These are phyloP conservation scores for Pouteria campechiana DNA, from an alignment of 179 eudicot genomes.

Conservation along the genomic window DNA sequence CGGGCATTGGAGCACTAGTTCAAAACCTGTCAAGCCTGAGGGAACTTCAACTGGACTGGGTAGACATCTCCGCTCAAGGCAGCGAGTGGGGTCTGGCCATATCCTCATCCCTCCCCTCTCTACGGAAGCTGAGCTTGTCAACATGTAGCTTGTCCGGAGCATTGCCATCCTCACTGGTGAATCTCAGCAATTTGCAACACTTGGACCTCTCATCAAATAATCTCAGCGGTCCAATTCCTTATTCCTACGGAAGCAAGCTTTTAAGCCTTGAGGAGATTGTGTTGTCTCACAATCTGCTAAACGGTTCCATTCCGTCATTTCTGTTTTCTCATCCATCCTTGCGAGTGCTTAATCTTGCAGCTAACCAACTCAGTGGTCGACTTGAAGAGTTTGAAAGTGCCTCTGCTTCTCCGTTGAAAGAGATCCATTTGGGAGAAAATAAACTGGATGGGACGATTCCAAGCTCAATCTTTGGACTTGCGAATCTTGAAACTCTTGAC, in stretches of 20 bases:
- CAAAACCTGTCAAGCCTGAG: slow-evolving; percentile 15
- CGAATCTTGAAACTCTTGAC: not conserved
- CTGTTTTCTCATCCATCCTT: slow-evolving; percentile 10
- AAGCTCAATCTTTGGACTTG: slow-evolving; percentile 7
- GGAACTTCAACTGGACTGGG: slow-evolving; percentile 27
- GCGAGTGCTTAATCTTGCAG: slow-evolving; percentile 2
- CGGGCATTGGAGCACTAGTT: slow-evolving; percentile 14
- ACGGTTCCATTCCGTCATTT: slow-evolving; percentile 9
- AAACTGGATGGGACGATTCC: slow-evolving; percentile 11
- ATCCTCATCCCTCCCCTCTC: slow-evolving; percentile 19
- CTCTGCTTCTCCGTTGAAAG: slow-evolving; percentile 1
- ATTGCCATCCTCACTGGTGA: slow-evolving; percentile 9
- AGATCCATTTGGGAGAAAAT: slow-evolving; percentile 12
- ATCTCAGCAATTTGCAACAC: slow-evolving; percentile 13
- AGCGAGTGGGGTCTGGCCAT: slow-evolving; percentile 21
- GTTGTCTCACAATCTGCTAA: slow-evolving; percentile 7
- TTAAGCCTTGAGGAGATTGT: not conserved
- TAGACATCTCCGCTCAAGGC: slow-evolving; percentile 19
- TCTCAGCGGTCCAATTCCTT: slow-evolving; percentile 4
- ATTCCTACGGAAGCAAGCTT: slow-evolving; percentile 3
- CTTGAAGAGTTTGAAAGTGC: not conserved
- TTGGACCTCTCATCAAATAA: slow-evolving; percentile 9
- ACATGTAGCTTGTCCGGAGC: slow-evolving; percentile 19
- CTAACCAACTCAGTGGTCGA: slow-evolving; percentile 12
- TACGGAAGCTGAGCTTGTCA: slow-evolving; percentile 24